Base-by-base conservation (phyloP, 1,284 basidiomycete genomes). In the Gymnopus androsaceus region DNA sequence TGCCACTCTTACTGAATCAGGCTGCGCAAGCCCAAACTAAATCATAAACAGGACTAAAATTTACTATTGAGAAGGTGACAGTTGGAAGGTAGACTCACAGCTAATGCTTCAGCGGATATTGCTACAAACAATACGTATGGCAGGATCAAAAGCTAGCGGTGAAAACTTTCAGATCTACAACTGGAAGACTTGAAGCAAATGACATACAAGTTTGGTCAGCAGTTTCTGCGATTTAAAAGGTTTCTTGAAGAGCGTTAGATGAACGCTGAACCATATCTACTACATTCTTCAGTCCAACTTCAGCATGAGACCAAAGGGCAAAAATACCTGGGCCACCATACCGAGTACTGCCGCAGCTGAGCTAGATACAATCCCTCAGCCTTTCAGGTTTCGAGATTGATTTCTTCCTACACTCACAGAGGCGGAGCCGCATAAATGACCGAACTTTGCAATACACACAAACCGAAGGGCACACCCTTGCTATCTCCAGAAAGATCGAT, bases 381-480 rank as follows among this genome's bases (percentile, higher is more conserved):
- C 9, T 30, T 23, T 30, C n/a, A 14, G 3, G 19, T 19, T 9
- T 23, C n/a, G 17, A 52, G 42, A 19, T 25, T 33, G 17, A n/a
- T n/a, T n/a, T n/a, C 9, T 9, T 8, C 1, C 15, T 19, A 30
- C n/a, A 66, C 69, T 44, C 52, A 72, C 71, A 72, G 55, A 2
- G 64, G 61, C 15, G 71, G 70, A 12, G 70, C 67, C 11, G 68
- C 64, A 55, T 73, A 73, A 14, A 73, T 65, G 38, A 67, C 55
- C 1, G 64, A 61, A 5, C 68, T 67, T 46, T 73, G 71, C 12
- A 68, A 60, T 8, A 71, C 57, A 52, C 71, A 73, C 1, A 68
- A 52, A 17, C 55, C 59, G 17, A 51, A 28, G 0, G 33, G n/a
- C 31, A 59, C 61, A 19, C 25, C 57, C 2, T 61, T 60, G 7